A percentile compares a stretch with the other conserved stretches of the same genome.
Evolutionary conservation across 2,329 filamentous ascomycete species (phyloP).

Genomic region (Clonostachys byssicola): DNA sequence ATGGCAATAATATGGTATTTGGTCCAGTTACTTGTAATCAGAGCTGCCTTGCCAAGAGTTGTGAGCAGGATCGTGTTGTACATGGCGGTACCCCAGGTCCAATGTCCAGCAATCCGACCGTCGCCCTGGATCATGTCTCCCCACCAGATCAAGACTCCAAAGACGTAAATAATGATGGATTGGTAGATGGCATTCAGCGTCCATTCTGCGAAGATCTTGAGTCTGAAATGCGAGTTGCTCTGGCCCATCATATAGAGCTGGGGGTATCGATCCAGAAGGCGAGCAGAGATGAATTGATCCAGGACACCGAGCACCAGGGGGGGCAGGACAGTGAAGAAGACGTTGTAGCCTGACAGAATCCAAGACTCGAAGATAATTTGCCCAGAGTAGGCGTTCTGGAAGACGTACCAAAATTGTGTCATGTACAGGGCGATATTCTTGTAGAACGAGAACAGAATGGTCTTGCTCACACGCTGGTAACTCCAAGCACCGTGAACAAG

Average conservation of each 20-base stretch:
- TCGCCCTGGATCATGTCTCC: constrained; percentile 75
- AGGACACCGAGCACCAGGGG: constrained; percentile 94
- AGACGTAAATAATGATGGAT: constrained; percentile 87
- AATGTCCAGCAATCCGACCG: constrained; percentile 83
- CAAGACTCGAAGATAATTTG: constrained; percentile 99
- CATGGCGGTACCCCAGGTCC: constrained; percentile 95
- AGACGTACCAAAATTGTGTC: constrained; percentile 99
- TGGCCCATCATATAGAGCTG: constrained; percentile 94
- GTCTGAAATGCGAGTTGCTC: constrained; percentile 87
- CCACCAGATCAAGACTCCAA: constrained; percentile 76
- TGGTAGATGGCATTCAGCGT: constrained; percentile 94
- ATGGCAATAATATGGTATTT: constrained; percentile 97
- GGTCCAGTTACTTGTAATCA: constrained; percentile 97
- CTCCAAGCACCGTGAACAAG: constrained; percentile 97
- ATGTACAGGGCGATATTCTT: constrained; percentile 99
- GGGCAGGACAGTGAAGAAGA: constrained; percentile 92
- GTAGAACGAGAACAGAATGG: constrained; percentile 98
- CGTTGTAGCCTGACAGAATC: constrained; percentile 99
- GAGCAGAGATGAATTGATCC: constrained; percentile 94
- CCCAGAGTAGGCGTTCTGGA: constrained; percentile 97
- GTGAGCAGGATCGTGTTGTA: constrained; percentile 94
- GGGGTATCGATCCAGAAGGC: constrained; percentile 89
- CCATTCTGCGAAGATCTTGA: constrained; percentile 91
- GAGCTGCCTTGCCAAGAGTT: constrained; percentile 87
- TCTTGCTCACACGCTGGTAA: constrained; percentile 94